Evolutionary conservation across 2,329 filamentous ascomycete genomes (phyloP), one percentile per base, ranked within the genome.

Genomic region (Fusarium humuli): DNA sequence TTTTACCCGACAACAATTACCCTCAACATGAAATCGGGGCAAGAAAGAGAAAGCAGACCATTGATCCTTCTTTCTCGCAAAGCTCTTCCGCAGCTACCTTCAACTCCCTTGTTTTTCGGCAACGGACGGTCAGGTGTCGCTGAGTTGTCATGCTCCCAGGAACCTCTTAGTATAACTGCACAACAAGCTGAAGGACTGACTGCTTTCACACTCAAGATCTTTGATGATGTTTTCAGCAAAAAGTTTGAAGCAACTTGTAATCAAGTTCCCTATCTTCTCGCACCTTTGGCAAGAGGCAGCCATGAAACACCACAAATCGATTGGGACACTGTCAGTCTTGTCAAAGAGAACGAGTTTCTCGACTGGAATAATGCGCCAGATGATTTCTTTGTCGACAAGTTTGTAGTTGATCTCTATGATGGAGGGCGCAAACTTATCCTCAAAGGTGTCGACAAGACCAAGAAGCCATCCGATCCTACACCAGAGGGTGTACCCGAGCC

Each of bases 191-290:
- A 86, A 1, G 77, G 82, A 3, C 77, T 98, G n/a, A 90, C 89
- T 1, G 79, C 78, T 0, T 97, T 96, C 77, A 97, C 93, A 0
- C 81, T 97, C 42, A 85, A 87, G 7, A 79, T 97, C 0, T 98
- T 97, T 78, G 82, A 88, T 18, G 94, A 98, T 72, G 83, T 98
- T 0, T 98, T 97, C 82, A 95, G 94, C 79, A 99, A 99, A 78
- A 84, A 85, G 5, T 99, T 93, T 74, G 89, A 92, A 50, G 83
- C 87, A 0, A 84, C 89, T 18, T 72, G 83, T 0, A 79, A 84
- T 1, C 88, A 90, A 29, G 86, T 97, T 77, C 91, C 94, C 0
- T 99, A 98, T 79, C 97, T 94, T 83, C 76, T 98, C 16, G 92
- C 90, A 0, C 95, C 96, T 0, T 80, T 11, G 50, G 20, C 0